Conservation (phyloP, 768 basidiomycete genomes). For the Boletus edulis region DNA sequence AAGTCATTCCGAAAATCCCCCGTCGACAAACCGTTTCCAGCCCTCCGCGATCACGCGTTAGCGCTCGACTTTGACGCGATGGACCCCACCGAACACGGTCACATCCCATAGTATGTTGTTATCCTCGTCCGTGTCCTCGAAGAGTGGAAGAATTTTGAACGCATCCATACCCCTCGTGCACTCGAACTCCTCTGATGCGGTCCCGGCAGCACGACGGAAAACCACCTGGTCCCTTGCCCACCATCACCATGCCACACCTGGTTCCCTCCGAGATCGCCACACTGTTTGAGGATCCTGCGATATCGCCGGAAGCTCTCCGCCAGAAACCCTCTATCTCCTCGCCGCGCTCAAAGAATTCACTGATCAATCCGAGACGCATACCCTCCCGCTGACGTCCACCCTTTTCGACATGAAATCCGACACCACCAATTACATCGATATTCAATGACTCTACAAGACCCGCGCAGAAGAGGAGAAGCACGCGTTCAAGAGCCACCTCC, state of each 20-base stretch:
- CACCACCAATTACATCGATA: constrained; percentile 75
- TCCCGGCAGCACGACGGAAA: constrained; percentile 59
- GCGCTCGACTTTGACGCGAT: constrained; percentile 71
- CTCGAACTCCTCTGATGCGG: not conserved
- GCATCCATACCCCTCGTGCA: constrained; percentile 17
- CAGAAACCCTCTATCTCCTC: constrained; percentile 60
- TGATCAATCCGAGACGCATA: constrained; percentile 49
- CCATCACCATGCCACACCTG: too few relatives aligned
- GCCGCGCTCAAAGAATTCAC: constrained; percentile 67
- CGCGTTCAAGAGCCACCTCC: constrained; percentile 49
- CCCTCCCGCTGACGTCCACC: constrained; percentile 80
- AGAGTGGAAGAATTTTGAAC: constrained; percentile 75
- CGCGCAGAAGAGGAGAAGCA: constrained; percentile 70
- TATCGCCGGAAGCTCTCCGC: constrained; percentile 39
- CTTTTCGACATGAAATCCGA: constrained; percentile 98
- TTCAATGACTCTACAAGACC: constrained; percentile 83
- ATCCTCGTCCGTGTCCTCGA: constrained; percentile 82
- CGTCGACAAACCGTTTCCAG: constrained; percentile 85
- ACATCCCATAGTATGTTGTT: constrained; percentile 88
- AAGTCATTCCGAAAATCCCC: constrained; percentile 74
- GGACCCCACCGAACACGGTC: constrained; percentile 87
- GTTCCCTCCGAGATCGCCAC: constrained; percentile 66
- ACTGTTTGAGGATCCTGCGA: constrained; percentile 62
- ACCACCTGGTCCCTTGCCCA: too few relatives aligned
- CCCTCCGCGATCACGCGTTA: constrained; percentile 68